A percentile compares a stretch with the other conserved stretches of the same genome.
These are phyloP conservation scores for Oehlia diaphana DNA, from an alignment of 192 early-diverging fungal genomes.

Conservation along the genomic window DNA sequence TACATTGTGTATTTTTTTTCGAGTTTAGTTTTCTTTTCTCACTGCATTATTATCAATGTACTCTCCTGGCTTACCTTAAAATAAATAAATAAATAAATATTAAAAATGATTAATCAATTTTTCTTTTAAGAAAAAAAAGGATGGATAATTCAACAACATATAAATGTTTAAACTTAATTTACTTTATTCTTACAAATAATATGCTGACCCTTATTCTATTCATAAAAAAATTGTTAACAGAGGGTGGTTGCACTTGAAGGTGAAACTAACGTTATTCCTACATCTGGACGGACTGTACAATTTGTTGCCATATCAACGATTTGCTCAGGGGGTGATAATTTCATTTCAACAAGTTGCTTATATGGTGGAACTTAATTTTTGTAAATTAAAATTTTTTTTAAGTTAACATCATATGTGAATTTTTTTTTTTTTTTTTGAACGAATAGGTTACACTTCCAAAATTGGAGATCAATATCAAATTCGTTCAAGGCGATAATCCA, in stretches of 20 bases:
- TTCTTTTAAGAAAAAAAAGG: background rate
- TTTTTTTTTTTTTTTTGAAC: no score
- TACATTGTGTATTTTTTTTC: no score
- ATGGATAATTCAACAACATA: background rate
- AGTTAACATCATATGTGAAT: no score
- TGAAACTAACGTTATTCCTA: slow-evolving; percentile 67
- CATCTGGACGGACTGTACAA: slow-evolving; percentile 81
- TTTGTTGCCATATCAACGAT: slow-evolving; percentile 80
- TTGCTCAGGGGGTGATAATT: slow-evolving; percentile 82
- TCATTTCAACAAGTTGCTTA: slow-evolving; percentile 66
- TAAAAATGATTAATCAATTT: no score
- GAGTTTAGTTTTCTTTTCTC: no score
- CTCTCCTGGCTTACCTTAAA: no score
- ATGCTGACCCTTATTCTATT: no score
- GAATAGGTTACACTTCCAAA: slow-evolving; percentile 55
- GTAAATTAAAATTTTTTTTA: no score
- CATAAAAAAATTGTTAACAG: slow-evolving; percentile 37
- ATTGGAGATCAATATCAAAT: slow-evolving; percentile 79
- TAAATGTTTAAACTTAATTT: no score
- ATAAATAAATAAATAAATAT: no score
- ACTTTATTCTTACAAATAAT: no score
- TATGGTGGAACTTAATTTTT: slow-evolving; percentile 65
- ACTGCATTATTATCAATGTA: no score
- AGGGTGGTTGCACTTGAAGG: slow-evolving; percentile 89
- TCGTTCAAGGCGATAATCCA: slow-evolving; percentile 71